phyloP scores from a whole-genome alignment of 1,139 yeast genomes.

The Hanseniaspora uvarum region DNA sequence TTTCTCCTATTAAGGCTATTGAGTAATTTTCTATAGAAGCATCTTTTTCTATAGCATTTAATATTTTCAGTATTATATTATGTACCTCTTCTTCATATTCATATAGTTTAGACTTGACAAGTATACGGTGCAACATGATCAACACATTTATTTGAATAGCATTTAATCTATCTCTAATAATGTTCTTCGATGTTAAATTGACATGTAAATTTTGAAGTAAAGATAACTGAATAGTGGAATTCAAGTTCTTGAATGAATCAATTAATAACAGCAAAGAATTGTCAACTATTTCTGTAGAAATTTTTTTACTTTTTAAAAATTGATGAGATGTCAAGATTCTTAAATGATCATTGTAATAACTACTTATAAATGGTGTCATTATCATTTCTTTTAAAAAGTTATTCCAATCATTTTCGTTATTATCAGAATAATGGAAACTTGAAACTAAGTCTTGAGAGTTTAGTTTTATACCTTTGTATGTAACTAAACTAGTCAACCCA shows the following conservation, averaged over 20 bases:
- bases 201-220: constrained; percentile 68
- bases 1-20: background rate
- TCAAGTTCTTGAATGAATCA: constrained; percentile 57
- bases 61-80: background rate
- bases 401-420: background rate
- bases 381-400: background rate
- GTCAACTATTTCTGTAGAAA: constrained; percentile 38
- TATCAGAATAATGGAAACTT: background rate
- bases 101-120: constrained; percentile 13
- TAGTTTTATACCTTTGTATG: background rate
- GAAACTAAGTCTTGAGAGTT: background rate
- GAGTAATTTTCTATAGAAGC: background rate
- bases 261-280: constrained; percentile 68
- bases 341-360: constrained; percentile 11
- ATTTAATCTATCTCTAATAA: constrained; percentile 33
- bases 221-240: constrained; percentile 77
- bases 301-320: background rate
- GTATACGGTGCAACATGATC: constrained; percentile 51
- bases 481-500: constrained; percentile 35
- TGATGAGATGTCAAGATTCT: constrained; percentile 1
- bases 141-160: constrained; percentile 56
- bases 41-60: background rate
- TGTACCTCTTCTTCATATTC: background rate
- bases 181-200: constrained; percentile 36
- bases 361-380: background rate